Conservation (phyloP, 208 protist genomes). For the Trypanosoma avium region DNA sequence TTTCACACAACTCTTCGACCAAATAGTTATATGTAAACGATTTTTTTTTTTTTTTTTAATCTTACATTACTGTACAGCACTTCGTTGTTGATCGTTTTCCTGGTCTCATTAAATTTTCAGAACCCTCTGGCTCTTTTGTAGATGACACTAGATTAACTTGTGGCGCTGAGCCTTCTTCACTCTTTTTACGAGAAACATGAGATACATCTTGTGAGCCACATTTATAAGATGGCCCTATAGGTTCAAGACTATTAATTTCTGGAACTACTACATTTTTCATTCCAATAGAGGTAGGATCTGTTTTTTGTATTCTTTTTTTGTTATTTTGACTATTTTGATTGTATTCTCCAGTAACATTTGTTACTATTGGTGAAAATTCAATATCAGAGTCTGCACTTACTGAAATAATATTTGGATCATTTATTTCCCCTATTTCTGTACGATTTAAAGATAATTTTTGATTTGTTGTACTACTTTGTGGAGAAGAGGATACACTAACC, state of each 20-base stretch:
- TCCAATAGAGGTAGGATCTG: too few relatives aligned
- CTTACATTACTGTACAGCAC: conserved; percentile 20
- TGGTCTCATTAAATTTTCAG: background rate
- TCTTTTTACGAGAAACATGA: background rate
- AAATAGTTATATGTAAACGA: background rate
- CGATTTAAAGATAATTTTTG: too few relatives aligned
- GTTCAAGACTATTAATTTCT: background rate
- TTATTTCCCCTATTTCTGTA: too few relatives aligned
- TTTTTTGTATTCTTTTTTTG: too few relatives aligned
- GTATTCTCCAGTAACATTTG: too few relatives aligned
- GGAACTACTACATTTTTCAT: background rate
- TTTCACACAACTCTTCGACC: background rate
- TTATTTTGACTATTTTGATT: too few relatives aligned
- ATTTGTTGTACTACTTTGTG: too few relatives aligned
- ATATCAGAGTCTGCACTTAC: too few relatives aligned
- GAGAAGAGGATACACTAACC: too few relatives aligned
- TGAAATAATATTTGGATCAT: too few relatives aligned
- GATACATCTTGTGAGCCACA: background rate
- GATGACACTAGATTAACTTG: background rate
- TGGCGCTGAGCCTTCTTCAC: background rate
- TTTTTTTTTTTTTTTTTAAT: too few relatives aligned
- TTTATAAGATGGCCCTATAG: background rate
- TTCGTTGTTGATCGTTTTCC: background rate
- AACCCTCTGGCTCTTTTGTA: background rate
- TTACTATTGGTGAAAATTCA: too few relatives aligned